Evolutionary conservation across 2,329 filamentous ascomycete genomes (phyloP).

Genomic region (Hypoxylon sp.): DNA sequence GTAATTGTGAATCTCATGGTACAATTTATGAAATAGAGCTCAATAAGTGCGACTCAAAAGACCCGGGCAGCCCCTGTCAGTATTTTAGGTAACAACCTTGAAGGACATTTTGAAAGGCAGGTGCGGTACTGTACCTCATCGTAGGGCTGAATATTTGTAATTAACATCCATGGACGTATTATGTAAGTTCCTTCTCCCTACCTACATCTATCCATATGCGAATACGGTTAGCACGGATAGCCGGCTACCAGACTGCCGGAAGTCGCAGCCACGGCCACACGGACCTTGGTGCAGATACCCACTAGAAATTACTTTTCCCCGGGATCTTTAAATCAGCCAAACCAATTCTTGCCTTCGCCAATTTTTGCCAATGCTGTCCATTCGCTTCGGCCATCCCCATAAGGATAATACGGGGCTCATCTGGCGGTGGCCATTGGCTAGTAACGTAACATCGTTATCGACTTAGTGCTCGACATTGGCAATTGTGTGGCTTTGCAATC

Average conservation of each 20-base stretch:
- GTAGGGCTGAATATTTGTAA: conserved; percentile 35
- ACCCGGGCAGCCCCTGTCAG: conserved; percentile 35
- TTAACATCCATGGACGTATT: conserved; percentile 25
- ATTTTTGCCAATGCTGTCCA: conserved; percentile 30
- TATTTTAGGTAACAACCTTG: background rate
- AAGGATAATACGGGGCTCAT: conserved; percentile 19
- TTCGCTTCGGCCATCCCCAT: conserved; percentile 34
- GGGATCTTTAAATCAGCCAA: conserved; percentile 33
- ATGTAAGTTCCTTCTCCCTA: conserved; percentile 11
- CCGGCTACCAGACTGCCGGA: conserved; percentile 29
- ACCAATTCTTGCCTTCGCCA: conserved; percentile 7
- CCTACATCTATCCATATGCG: background rate
- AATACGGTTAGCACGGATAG: conserved; percentile 10
- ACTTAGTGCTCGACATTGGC: conserved; percentile 13
- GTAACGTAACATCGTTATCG: conserved; percentile 29
- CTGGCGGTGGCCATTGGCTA: conserved; percentile 24
- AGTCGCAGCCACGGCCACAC: conserved; percentile 17
- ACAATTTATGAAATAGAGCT: conserved; percentile 16
- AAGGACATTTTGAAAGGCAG: conserved; percentile 2
- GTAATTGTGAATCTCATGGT: conserved; percentile 11
- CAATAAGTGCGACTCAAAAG: conserved; percentile 29
- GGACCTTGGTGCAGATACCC: conserved; percentile 8
- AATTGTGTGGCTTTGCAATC: conserved; percentile 37
- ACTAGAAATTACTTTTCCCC: conserved; percentile 32
- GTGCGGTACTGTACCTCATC: conserved; percentile 19